Evolutionary conservation across 768 basidiomycete species (phyloP), one percentile per base, ranked within the genome.

Genomic region (Mycena galopus): DNA sequence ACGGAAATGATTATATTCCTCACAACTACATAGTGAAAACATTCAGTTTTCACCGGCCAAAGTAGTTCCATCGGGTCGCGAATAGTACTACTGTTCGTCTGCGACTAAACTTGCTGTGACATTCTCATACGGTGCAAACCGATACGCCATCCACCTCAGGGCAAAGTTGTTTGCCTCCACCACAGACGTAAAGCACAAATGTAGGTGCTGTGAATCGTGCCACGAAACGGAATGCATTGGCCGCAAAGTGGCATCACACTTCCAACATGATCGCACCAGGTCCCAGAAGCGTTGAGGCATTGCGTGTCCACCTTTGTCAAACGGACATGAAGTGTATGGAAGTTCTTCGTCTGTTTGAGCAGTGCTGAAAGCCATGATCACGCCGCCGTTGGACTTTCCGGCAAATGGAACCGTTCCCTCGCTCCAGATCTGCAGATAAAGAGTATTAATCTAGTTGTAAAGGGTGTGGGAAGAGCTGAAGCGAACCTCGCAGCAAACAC

Each of bases 121-220:
- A 2, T 35, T 21, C 16, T 51, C 32, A 23, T 63, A 29, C 21
- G 62, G 62, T 8, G 30, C 62, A 63, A 33, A 63, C 7, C 62
- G 50, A 63, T 63, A 10, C 33, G n/a, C 37, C 62, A 63, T 63
- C 62, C 47, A 63, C n/a, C 47, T 63, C 47, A 50, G 16, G n/a
- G 47, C 62, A 39, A 63, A 51, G 35, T n/a, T 63, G 25, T 63
- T 63, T 27, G 62, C 62, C 30, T 63, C 62, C 62, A 51, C 62
- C 3, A 7, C 47, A 21, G 47, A 63, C 19, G 29, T 30, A 30
- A 63, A 63, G 19, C 33, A 32, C 16, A 63, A 27, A 17, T 9
- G 2, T 4, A 63, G 14, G 23, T 63, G 32, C 47, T 35, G 62
- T 17, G 62, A 51, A 7, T 63, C 47, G 30, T 63, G 27, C 47